Evolutionary conservation across 208 protist genomes (phyloP), one percentile per base, ranked within the genome.

Genomic region (Acanthamoeba divionensis): DNA sequence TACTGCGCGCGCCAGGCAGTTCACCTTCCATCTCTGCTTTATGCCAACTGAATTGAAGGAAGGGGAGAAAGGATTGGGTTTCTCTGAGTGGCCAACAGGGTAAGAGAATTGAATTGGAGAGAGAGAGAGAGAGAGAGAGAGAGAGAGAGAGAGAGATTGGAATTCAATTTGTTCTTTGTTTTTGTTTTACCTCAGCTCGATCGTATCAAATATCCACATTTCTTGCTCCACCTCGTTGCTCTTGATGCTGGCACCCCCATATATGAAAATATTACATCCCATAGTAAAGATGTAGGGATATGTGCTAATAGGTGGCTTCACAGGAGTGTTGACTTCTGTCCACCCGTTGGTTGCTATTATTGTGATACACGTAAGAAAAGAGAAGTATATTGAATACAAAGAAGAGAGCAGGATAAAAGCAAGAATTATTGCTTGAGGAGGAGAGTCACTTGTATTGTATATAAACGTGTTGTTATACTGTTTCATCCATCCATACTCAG

Each of bases 391-490:
- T 33, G n/a, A 75, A 8, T 31, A 75, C 18, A 26, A 47, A 75
- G 12, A 65, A 65, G 12, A 65, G 33, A 41, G 7, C 26, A 67
- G 18, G 7, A 24, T 6, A 0, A 24, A n/a, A n/a, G n/a, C n/a
- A n/a, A n/a, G n/a, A n/a, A n/a, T 44, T 18, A 38, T 36, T 9
- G 66, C n/a, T 12, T n/a, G 62, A n/a, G 62, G 13, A n/a, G 9
- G 62, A 69, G 9, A 60, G 41, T 9, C 52, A 87, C 77, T 57
- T 33, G 77, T 36, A n/a, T 38, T 29, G 38, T 87, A 87, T 50
- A 87, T 7, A 31, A 38, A 87, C 55, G 55, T 87, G 31, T 87
- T 57, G 21, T 87, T 87, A 45, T 67, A 87, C 55, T 87, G 77
- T 2, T n/a, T 1, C n/a, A 38, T 62, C 77, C 77, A 87, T 21